Percentiles rank a stretch among this genome's conserved stretches.
phyloP scores from a whole-genome alignment of 768 basidiomycete genomes.

The Cystofilobasidium capitatum region DNA sequence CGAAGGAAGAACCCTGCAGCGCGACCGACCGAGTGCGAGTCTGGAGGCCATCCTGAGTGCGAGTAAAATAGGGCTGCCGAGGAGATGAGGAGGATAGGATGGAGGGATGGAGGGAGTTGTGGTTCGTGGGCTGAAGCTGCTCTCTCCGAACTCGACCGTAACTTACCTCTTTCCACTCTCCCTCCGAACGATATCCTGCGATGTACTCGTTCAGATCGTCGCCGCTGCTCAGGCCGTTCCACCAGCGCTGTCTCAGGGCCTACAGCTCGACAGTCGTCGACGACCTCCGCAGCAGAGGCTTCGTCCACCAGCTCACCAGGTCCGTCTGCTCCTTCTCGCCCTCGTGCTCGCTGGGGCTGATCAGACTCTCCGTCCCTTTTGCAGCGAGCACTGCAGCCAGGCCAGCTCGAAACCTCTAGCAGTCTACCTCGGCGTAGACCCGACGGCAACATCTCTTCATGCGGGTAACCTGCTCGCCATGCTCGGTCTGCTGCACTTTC shows the following conservation, averaged over 20 bases:
- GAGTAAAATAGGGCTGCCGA: too few relatives aligned
- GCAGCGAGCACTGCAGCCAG: constrained; percentile 12
- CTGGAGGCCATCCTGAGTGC: too few relatives aligned
- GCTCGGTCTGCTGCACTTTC: constrained; percentile 78
- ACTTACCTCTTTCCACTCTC: neutral
- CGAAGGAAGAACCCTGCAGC: too few relatives aligned
- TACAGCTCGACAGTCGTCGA: constrained; percentile 6
- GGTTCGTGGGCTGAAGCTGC: neutral
- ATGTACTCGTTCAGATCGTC: constrained; percentile 5
- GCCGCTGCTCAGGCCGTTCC: neutral
- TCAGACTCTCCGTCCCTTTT: neutral
- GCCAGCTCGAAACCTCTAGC: constrained; percentile 36
- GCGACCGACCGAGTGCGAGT: neutral
- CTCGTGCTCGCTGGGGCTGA: neutral
- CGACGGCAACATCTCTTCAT: constrained; percentile 79
- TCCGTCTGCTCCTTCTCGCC: neutral
- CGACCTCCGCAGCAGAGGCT: neutral
- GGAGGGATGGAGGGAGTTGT: neutral
- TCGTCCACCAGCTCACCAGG: constrained; percentile 8
- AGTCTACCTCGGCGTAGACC: constrained; percentile 84
- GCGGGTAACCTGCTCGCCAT: constrained; percentile 88
- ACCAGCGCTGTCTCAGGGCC: neutral
- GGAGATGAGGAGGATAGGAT: neutral
- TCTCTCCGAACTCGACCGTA: neutral
- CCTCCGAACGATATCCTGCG: neutral